A percentile compares a stretch with the other conserved stretches of the same genome.
phyloP scores from a whole-genome alignment of 768 basidiomycete genomes.

The Leccinum variicolor region DNA sequence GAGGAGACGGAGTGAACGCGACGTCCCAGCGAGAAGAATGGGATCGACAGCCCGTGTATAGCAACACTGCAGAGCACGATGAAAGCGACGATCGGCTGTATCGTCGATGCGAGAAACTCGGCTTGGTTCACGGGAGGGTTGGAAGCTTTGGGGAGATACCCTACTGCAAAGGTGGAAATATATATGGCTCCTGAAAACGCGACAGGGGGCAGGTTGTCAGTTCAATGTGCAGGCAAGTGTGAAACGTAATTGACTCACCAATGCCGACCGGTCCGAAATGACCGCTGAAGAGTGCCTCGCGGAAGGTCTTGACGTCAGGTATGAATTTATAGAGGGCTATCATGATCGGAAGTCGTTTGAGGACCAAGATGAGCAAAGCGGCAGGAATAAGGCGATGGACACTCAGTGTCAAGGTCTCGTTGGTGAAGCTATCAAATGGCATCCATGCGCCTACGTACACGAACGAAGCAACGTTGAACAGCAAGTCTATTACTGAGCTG shows the following conservation, averaged over 20 bases:
- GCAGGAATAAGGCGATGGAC: slow-evolving; percentile 86
- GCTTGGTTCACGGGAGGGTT: slow-evolving; percentile 52
- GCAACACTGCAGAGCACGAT: slow-evolving; percentile 91
- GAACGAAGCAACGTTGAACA: slow-evolving; percentile 95
- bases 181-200: slow-evolving; percentile 71
- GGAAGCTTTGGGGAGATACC: slow-evolving; percentile 48
- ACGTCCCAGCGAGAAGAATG: slow-evolving; percentile 88
- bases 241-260: slow-evolving; percentile 36
- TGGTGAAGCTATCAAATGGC: slow-evolving; percentile 81
- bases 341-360: slow-evolving; percentile 83
- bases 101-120: slow-evolving; percentile 64
- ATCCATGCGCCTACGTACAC: slow-evolving; percentile 97
- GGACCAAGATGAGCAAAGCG: slow-evolving; percentile 74
- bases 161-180: slow-evolving; percentile 80
- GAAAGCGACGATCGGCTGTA: slow-evolving; percentile 93
- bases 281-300: slow-evolving; percentile 92
- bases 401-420: slow-evolving; percentile 61
- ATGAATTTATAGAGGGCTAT: slow-evolving; percentile 87
- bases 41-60: slow-evolving; percentile 88
- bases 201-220: slow-evolving; percentile 1
- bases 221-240: not conserved
- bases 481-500: slow-evolving; percentile 91
- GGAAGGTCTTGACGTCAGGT: slow-evolving; percentile 91
- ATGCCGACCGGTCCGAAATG: slow-evolving; percentile 92
- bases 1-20: slow-evolving; percentile 80